Conservation (phyloP, 371 early-diverging fungal species). For the Phascolomyces articulosus region DNA sequence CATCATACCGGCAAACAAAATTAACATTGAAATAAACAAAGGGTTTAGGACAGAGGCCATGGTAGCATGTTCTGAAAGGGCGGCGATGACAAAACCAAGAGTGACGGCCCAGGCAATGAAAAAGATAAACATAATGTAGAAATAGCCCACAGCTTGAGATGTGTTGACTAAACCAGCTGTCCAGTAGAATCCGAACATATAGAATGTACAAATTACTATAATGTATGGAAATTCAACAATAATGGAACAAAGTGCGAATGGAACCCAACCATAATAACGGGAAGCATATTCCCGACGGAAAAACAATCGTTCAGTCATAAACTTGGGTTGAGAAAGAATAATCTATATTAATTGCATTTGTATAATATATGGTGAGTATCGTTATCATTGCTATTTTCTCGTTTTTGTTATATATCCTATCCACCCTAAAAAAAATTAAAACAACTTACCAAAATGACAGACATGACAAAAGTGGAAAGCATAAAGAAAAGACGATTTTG, state of each 20-base stretch:
- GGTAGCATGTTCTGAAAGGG: constrained; percentile 27
- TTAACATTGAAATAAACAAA: constrained; percentile 55
- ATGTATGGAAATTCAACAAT: constrained; percentile 59
- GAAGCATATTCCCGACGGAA: constrained; percentile 69
- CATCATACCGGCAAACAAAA: constrained; percentile 69
- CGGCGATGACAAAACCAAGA: constrained; percentile 69
- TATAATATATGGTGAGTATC: background rate
- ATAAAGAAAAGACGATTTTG: constrained; percentile 69
- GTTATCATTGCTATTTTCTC: no score
- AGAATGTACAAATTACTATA: constrained; percentile 43
- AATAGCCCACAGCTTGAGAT: constrained; percentile 51
- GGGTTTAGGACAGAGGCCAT: constrained; percentile 69
- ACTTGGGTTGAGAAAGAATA: constrained; percentile 54
- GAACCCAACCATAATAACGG: constrained; percentile 67
- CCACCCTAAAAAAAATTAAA: background rate
- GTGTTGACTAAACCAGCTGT: constrained; percentile 57
- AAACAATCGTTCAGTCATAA: constrained; percentile 65
- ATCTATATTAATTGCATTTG: constrained; percentile 8
- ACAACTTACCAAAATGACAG: constrained; percentile 24
- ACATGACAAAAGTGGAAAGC: constrained; percentile 65
- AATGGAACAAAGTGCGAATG: constrained; percentile 55
- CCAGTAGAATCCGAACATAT: constrained; percentile 67
- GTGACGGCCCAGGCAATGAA: constrained; percentile 66
- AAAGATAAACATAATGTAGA: constrained; percentile 57
- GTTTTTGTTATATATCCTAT: no score